Evolutionary conservation across 2,329 filamentous ascomycete species (phyloP).

Genomic region (Xylariaceae sp.): DNA sequence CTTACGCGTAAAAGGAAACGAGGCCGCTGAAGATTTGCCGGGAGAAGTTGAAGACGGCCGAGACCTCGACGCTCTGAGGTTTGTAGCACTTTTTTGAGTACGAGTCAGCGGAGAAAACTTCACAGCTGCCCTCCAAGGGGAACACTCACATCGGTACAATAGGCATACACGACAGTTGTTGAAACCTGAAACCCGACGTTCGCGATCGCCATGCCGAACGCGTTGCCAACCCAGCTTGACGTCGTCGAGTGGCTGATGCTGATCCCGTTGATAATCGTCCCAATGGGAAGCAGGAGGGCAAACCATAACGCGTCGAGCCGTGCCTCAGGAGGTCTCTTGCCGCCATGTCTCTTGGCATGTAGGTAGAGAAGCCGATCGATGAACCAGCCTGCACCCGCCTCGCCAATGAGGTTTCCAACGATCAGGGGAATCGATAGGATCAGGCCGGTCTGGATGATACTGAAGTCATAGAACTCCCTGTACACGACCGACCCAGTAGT

Average conservation of each 20-base stretch:
- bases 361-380: conserved; percentile 7
- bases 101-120: neutral
- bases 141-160: conserved; percentile 6
- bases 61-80: conserved; percentile 4
- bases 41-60: conserved; percentile 6
- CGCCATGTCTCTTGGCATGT: conserved; percentile 37
- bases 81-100: conserved; percentile 4
- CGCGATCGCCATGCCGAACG: conserved; percentile 3
- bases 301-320: conserved; percentile 44
- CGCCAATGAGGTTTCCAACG: conserved; percentile 8
- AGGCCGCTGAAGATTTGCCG: conserved; percentile 1
- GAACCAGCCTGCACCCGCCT: conserved; percentile 14
- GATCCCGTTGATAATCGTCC: conserved; percentile 36
- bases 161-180: conserved; percentile 2
- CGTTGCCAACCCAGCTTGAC: conserved; percentile 4
- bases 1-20: conserved; percentile 8
- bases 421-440: conserved; percentile 14
- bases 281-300: conserved; percentile 35
- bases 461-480: conserved; percentile 7
- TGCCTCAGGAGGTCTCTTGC: conserved; percentile 40
- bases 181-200: conserved; percentile 4
- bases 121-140: neutral
- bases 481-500: conserved; percentile 10
- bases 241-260: conserved; percentile 4
- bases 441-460: neutral